phyloP scores from a whole-genome alignment of 2,329 filamentous ascomycete species.

The Fonsecaea pedrosoi region DNA sequence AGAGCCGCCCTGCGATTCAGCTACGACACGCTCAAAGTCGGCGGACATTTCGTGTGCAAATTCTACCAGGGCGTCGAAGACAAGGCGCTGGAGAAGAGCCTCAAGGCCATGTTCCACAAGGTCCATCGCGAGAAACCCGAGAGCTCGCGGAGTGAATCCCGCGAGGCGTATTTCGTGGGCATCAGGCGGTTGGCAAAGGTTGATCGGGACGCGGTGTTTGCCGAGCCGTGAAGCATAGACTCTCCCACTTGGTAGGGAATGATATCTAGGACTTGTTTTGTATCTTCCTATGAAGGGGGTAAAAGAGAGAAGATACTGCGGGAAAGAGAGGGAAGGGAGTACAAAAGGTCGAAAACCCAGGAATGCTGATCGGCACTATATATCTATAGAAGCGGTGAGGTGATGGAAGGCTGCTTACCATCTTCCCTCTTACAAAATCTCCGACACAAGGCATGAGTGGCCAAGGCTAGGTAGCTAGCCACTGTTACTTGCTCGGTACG shows the following conservation, averaged over 20 bases:
- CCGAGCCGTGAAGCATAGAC: conserved; percentile 25
- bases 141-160: conserved; percentile 82
- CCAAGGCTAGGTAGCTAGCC: not conserved
- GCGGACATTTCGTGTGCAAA: conserved; percentile 95
- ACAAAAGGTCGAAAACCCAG: not conserved
- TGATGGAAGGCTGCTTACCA: conserved; percentile 6
- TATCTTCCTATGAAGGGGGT: not conserved
- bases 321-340: not conserved
- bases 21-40: conserved; percentile 78
- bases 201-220: conserved; percentile 55
- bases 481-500: not conserved
- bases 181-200: conserved; percentile 68
- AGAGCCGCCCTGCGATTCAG: conserved; percentile 82
- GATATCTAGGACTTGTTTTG: not conserved
- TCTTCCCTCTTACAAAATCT: not conserved
- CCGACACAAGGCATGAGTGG: not conserved
- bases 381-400: conserved; percentile 8
- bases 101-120: conserved; percentile 77
- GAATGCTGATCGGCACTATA: not conserved
- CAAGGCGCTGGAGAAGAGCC: conserved; percentile 73
- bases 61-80: conserved; percentile 94
- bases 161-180: conserved; percentile 85
- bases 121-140: conserved; percentile 91
- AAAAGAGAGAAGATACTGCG: not conserved
- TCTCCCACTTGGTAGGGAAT: not conserved